Percentiles rank a stretch among this genome's conserved stretches.
Evolutionary conservation across 495 filamentous ascomycete genomes (phyloP).

Genomic region (Lophiotrema nucula): DNA sequence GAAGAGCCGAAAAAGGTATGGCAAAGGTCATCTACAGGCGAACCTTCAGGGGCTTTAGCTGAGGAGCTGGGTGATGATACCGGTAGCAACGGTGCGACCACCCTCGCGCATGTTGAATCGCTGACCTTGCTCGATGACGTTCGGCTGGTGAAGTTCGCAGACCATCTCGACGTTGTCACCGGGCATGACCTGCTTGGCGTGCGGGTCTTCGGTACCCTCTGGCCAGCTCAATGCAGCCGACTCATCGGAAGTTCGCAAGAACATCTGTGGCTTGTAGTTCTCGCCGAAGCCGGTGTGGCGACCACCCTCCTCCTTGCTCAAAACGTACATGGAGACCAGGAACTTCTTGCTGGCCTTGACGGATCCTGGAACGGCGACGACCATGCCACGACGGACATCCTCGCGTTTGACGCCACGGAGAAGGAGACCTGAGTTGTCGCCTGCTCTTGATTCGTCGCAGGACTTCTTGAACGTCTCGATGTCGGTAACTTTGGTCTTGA

Average conservation of each 20-base stretch:
- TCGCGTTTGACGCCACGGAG: constrained; percentile 93
- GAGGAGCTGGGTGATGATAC: constrained; percentile 24
- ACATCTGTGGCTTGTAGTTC: constrained; percentile 96
- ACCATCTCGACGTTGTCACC: constrained; percentile 99
- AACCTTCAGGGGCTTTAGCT: not conserved
- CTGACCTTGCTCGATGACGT: constrained; percentile 84
- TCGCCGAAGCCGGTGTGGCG: constrained; percentile 87
- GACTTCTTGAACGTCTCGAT: constrained; percentile 99
- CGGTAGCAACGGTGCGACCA: constrained; percentile 55
- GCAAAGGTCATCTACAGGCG: constrained; percentile 1
- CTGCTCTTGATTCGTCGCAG: constrained; percentile 87
- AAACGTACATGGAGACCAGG: constrained; percentile 90
- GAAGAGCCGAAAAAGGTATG: not conserved
- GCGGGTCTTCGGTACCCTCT: constrained; percentile 65
- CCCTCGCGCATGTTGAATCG: constrained; percentile 97
- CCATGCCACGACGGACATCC: constrained; percentile 91
- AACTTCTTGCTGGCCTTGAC: constrained; percentile 84
- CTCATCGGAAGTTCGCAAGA: constrained; percentile 90
- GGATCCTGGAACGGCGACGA: constrained; percentile 74
- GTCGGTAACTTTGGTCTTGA: constrained; percentile 98
- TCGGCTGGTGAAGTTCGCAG: constrained; percentile 71
- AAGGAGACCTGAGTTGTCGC: constrained; percentile 97
- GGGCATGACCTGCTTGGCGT: constrained; percentile 80
- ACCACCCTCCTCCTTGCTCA: constrained; percentile 96
- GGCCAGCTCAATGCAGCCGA: constrained; percentile 77